Evolutionary conservation across 352 stramenopile genomes (phyloP), one percentile per base, ranked within the genome.

Genomic region (Globisporangium radiosum): DNA sequence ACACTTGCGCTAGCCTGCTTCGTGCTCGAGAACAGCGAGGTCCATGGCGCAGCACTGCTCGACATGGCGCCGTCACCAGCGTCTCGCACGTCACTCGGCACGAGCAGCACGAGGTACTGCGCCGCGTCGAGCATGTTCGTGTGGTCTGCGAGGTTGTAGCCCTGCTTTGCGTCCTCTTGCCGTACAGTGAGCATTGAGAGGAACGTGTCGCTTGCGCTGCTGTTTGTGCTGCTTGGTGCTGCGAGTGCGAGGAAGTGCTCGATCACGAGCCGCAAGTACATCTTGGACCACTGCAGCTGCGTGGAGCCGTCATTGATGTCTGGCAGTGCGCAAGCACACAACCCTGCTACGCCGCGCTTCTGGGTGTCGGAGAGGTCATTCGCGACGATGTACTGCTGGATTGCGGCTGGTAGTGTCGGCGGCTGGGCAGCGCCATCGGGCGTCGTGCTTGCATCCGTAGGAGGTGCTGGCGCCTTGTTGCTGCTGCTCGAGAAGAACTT

Each of bases 271-370:
- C 77, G 63, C 19, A 92, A 68, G 68, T 84, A 94, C 2, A 52
- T 56, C 63, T 79, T 73, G 44, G 82, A 87, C 85, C 85, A 94
- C 52, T 65, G 50, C 7, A 78, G 61, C 5, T 72, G 68, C 1
- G 44, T 59, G 5, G 82, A 92, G 17, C 76, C 80, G 58, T 94
- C 82, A 11, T 75, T 88, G 15, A 94, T 76, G 3, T 65, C 64
- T 0, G 79, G 76, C 4, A 94, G 66, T 14, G 87, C 60, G 57
- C 81, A 92, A 15, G 81, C 85, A 33, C 76, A 82, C 38, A 92
- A 66, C 4, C 85, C 85, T 5, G 68, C 76, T 36, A 94, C 65
- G 11, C 82, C 82, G 39, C 85, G 76, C 65, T 90, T 88, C 61
- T 92, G 82, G 40, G 62, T 33, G 36, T 73, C 59, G 10, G 64